Base-by-base conservation (phyloP, 164 flowering plant species). In the Litsea cubeba region DNA sequence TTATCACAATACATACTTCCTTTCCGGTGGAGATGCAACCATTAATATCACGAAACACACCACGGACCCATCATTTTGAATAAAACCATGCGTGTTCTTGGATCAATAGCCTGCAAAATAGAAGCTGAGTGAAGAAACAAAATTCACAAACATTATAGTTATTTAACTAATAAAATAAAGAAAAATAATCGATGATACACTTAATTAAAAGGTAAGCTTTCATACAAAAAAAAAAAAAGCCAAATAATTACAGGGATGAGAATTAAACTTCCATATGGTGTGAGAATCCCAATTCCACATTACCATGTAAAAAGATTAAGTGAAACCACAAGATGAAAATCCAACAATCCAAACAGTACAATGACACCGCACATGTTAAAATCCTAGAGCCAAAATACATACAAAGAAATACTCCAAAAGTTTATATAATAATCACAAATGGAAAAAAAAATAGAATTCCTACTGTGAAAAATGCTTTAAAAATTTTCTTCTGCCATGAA, bases 11-110 rank as follows among this genome's bases (percentile, higher is more conserved):
- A 74, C 88, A 58, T 88, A 94, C 99, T 87, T 94, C 98, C 88
- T 96, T 94, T 69, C 99, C 99, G 58, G 99, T 96, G 32, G 99
- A 96, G 76, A 96, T 96, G 86, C 99, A 94, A 67, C 99, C 99
- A 77, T 96, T 96, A 49, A 96, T 92, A 74, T 94, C 97, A 82
- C 88, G 70, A 70, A 94, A 96, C 15, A 91, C 86, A 54, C 96
- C 97, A 0, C 94, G 89, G 89, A 80, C 91, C 94, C 78, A 94
- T 81, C 99, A 96, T 96, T 81, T 89, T 94, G 81, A 87, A 94
- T 57, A 96, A 75, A 74, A 94, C 90, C 95, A 91, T 92, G 7
- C 98, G 94, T 68, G 99, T 96, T 79, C 97, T 83, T 54, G 98
- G 97, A 88, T 96, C 99, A 76, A 94, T 89, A 14, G 97, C 99